Evolutionary conservation across 208 protist species (phyloP), one percentile per base, ranked within the genome.

Genomic region (Acanthamoeba sp.): DNA sequence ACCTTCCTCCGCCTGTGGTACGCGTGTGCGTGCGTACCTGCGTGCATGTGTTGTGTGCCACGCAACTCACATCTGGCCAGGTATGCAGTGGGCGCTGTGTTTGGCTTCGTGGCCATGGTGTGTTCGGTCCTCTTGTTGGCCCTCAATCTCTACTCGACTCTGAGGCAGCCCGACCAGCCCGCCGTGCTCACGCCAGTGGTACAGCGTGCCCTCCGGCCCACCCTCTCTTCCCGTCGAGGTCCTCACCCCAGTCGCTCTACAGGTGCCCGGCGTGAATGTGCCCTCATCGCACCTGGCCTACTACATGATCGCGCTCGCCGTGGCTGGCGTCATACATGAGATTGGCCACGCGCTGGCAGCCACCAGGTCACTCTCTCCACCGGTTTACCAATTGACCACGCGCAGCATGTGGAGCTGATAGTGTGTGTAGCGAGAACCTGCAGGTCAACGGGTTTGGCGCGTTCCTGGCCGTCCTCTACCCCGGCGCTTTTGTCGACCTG

Each of bases 201-300:
- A 62, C 34, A 22, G 10, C 29, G 29, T 16, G 38, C 27, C 9
- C 24, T 2, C 18, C 6, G n/a, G n/a, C n/a, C n/a, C n/a, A n/a
- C n/a, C n/a, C n/a, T n/a, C n/a, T n/a, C n/a, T n/a, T n/a, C n/a
- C n/a, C n/a, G n/a, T n/a, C n/a, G n/a, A n/a, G n/a, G n/a, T n/a
- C n/a, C n/a, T n/a, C n/a, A n/a, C n/a, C n/a, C n/a, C n/a, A n/a
- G n/a, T n/a, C n/a, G n/a, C n/a, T n/a, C n/a, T n/a, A n/a, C 22
- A 93, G 88, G 48, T 93, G 40, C 88, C 88, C 6, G 88, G 88
- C 59, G 88, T 93, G 32, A 93, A 93, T 29, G 88, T 93, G 38
- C 88, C 88, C 7, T 57, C 88, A 16, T 93, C 88, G 24, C 88
- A 93, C n/a, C 14, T 93, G 40, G 59, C 22, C 32, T 93, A 93